Evolutionary conservation across 768 basidiomycete genomes (phyloP), one percentile per base, ranked within the genome.

Genomic region (Tulasnella calospora): DNA sequence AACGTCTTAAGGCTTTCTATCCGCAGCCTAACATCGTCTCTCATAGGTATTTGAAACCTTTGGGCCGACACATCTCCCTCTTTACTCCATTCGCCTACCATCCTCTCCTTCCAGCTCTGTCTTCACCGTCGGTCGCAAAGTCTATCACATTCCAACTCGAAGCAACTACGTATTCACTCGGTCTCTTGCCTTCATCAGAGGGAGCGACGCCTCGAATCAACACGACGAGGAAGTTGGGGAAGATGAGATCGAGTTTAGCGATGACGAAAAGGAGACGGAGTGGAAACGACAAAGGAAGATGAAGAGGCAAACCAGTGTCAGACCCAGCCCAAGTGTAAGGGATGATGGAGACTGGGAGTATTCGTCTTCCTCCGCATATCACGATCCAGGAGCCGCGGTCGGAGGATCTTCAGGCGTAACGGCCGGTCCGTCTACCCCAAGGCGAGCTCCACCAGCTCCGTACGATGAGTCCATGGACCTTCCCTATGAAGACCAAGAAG

Each of bases 161-260:
- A 96, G 95, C 84, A 88, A 89, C 61, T 96, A 96, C 82, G 92
- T 98, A 74, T 95, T 94, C 83, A 87, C 95, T 69, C 87, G 88
- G 47, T 89, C 91, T 70, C 55, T 75, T 17, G 30, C 46, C 15
- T 88, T 98, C 70, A 83, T 90, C 80, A 96, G 91, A 82, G 97
- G 96, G 57, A 95, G 94, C 80, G 97, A 99, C 81, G 97, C 97
- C 30, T 95, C 93, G 82, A 99, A 98, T 82, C 87, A 95, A 13
- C 90, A 95, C 81, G 97, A 99, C 82, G 97, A 99, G 84, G 97
- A 99, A 83, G 92, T 94, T 2, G 93, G 87, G 1, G 95, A 94
- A 27, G 89, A 94, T 77, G 97, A 98, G 82, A 82, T 94, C 40
- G 97, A 99, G 83, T 99, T 96, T 84, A 95, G 94, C 3, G 97